A percentile compares a stretch with the other conserved stretches of the same genome.
These are phyloP conservation scores for Castanopsis chinensis DNA, from an alignment of 306 rosid genomes.

Conservation along the genomic window DNA sequence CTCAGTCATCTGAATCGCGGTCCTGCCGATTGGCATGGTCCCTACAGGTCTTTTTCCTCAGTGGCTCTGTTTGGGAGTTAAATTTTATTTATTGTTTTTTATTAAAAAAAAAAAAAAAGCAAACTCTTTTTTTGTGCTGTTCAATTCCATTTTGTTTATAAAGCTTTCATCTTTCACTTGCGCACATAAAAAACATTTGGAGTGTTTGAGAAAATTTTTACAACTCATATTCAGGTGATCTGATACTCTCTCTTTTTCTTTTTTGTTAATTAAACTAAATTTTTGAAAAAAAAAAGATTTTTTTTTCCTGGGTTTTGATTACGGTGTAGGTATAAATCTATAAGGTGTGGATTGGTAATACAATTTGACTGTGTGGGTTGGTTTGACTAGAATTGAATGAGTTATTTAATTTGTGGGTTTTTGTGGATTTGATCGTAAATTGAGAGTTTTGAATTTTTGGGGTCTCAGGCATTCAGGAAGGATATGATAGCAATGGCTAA, in stretches of 20 bases:
- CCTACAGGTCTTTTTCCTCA: slow-evolving; percentile 18
- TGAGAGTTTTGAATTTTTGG: slow-evolving; percentile 15
- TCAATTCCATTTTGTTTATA: slow-evolving; percentile 15
- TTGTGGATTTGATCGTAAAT: neutral
- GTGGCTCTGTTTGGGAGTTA: slow-evolving; percentile 34
- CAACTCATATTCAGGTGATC: slow-evolving; percentile 9
- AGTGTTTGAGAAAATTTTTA: slow-evolving; percentile 1
- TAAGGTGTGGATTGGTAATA: neutral
- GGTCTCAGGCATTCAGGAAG: slow-evolving; percentile 23
- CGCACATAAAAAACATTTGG: neutral
- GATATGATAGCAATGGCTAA: slow-evolving; percentile 39
- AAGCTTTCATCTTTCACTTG: slow-evolving; percentile 1
- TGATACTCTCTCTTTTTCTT: neutral
- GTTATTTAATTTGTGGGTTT: neutral
- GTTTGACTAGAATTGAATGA: neutral
- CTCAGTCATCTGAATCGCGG: no score
- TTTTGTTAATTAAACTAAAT: neutral
- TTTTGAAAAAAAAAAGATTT: neutral
- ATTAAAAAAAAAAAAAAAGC: no score
- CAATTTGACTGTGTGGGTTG: neutral
- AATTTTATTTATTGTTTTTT: no score
- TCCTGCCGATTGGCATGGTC: no score
- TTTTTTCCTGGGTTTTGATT: neutral
- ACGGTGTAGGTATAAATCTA: neutral
- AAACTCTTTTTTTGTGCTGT: neutral